Base-by-base conservation (phyloP, 176 grass and related monocot species). In the Avena insularis region DNA sequence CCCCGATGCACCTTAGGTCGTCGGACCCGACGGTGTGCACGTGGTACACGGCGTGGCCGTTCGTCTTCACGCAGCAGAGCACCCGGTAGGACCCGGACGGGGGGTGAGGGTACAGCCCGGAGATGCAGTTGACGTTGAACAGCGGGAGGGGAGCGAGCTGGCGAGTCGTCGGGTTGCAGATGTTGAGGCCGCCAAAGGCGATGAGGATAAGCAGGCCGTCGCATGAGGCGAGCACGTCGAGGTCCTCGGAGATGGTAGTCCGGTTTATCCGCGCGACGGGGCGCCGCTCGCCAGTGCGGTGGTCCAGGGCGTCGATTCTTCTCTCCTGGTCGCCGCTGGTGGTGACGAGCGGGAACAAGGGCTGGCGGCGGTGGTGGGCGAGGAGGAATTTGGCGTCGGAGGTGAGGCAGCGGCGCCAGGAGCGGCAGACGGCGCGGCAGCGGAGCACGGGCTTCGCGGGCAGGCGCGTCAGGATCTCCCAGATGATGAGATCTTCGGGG, bases 371-470 rank as follows among this genome's bases (percentile, higher is more conserved):
- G 71, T 47, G 71, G 71, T 75, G 77, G 31, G 51, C 77, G 10
- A 59, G 19, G 55, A 79, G 77, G 77, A 79, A 79, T 0, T 51
- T 29, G 55, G 33, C 11, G 77, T 38, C 33, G 77, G 77, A 59
- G 77, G 55, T 79, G 77, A 79, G 77, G 77, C 33, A 35, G 77
- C 56, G 54, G 53, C 54, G 77, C 77, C 53, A 79, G 55, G 77
- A 38, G 77, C 77, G 77, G 77, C 51, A 79, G 33, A 79, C 19
- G 33, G 77, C 31, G 77, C 77, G 77, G 17, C 77, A 79, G 0
- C 77, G 77, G 55, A 60, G 5, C 11, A 79, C 17, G 29, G 35
- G 33, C 33, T 79, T 79, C 10, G 54, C 29, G 10, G 77, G 77
- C 2, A 79, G 53, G 31, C 55, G 76, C 50, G 33, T 38, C 15